Percentiles rank a stretch among this genome's conserved stretches.
Evolutionary conservation across 2,329 filamentous ascomycete species (phyloP).

Genomic region (Nectriaceae sp.): DNA sequence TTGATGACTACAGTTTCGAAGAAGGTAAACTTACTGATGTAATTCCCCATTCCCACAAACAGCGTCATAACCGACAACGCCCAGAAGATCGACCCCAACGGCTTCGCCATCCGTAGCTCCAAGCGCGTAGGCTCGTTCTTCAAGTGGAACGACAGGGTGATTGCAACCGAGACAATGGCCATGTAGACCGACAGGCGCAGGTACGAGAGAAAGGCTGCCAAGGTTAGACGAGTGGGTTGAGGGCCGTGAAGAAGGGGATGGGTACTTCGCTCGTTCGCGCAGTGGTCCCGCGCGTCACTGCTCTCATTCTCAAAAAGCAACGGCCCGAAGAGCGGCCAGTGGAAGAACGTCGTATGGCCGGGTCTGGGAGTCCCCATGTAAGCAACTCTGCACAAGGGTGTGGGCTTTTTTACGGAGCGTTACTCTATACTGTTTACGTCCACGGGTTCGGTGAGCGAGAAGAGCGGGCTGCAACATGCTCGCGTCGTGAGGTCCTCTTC

Average conservation of each 20-base stretch:
- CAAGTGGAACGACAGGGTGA: slow-evolving; percentile 91
- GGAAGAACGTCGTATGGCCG: slow-evolving; percentile 45
- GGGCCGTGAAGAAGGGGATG: too few species aligned
- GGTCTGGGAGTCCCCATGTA: background rate
- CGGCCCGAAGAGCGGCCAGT: slow-evolving; percentile 65
- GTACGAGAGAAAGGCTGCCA: slow-evolving; percentile 79
- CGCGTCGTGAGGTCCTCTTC: slow-evolving; percentile 36
- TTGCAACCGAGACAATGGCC: slow-evolving; percentile 84
- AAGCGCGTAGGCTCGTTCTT: slow-evolving; percentile 68
- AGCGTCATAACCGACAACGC: slow-evolving; percentile 76
- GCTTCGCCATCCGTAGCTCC: slow-evolving; percentile 77
- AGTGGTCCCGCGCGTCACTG: slow-evolving; percentile 76
- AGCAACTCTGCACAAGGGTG: background rate
- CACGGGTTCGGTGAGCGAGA: slow-evolving; percentile 43
- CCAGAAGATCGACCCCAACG: slow-evolving; percentile 90
- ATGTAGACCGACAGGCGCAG: slow-evolving; percentile 88
- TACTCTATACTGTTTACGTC: slow-evolving; percentile 46
- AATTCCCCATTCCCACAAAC: slow-evolving; percentile 78
- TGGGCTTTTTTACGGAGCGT: background rate
- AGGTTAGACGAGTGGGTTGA: slow-evolving; percentile 4
- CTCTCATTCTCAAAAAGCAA: slow-evolving; percentile 74
- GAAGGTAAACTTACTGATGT: slow-evolving; percentile 62
- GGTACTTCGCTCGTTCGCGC: slow-evolving; percentile 74
- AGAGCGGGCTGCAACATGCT: slow-evolving; percentile 42
- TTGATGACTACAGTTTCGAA: too few species aligned